phyloP scores from a whole-genome alignment of 106 monocot genomes.

The Allium fistulosum region DNA sequence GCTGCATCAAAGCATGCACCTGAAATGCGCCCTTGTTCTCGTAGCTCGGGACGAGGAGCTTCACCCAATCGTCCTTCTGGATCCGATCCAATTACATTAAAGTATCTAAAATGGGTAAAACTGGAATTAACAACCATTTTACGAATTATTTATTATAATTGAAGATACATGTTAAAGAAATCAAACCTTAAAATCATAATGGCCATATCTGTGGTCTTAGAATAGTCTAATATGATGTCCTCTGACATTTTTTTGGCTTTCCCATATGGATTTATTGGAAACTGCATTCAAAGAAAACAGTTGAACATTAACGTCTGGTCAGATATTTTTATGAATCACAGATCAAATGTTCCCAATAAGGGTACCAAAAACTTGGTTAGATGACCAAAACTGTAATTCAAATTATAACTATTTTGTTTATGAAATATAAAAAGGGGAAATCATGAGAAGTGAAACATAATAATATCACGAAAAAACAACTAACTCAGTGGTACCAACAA shows the following conservation, averaged over 20 bases:
- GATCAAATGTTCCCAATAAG: too few relatives aligned
- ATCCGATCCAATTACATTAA: slow-evolving; percentile 36
- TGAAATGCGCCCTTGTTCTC: slow-evolving; percentile 35
- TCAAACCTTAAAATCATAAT: slow-evolving; percentile 28
- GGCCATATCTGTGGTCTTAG: slow-evolving; percentile 26
- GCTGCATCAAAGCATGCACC: slow-evolving; percentile 39
- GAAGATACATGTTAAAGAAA: background rate
- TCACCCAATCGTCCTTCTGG: slow-evolving; percentile 32
- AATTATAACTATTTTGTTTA: background rate
- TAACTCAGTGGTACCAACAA: background rate
- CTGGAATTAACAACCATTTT: background rate
- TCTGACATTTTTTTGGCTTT: slow-evolving; percentile 37
- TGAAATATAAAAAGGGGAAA: background rate
- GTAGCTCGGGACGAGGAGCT: slow-evolving; percentile 36
- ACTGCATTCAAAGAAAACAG: slow-evolving; percentile 7
- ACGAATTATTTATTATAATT: background rate
- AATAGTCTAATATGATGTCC: slow-evolving; percentile 32
- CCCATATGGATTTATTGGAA: slow-evolving; percentile 31
- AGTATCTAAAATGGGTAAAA: slow-evolving; percentile 9
- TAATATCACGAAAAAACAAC: background rate
- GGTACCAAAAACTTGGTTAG: background rate
- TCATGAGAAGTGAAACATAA: background rate
- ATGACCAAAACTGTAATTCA: background rate
- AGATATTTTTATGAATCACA: too few relatives aligned
- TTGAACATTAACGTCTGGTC: background rate